Evolutionary conservation across 495 filamentous ascomycete species (phyloP).

Genomic region (Aspergillus haitiensis): DNA sequence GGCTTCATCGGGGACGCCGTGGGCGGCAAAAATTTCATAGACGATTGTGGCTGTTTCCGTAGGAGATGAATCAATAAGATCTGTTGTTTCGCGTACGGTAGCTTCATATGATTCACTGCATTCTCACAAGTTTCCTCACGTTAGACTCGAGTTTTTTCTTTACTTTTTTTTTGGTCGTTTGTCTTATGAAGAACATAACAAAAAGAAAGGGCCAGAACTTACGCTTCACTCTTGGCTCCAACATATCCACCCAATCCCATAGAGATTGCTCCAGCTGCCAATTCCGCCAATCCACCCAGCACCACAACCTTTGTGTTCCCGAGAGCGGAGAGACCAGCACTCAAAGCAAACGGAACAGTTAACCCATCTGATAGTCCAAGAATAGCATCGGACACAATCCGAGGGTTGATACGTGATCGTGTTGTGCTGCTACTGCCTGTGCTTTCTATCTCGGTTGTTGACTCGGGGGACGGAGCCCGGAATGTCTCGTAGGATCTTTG

Average conservation of each 20-base stretch:
- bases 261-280: constrained; percentile 56
- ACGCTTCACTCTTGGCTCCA: constrained; percentile 69
- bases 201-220: constrained; percentile 27
- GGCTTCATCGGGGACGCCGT: constrained; percentile 45
- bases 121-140: constrained; percentile 8
- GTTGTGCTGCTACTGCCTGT: constrained; percentile 32
- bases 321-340: constrained; percentile 54
- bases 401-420: constrained; percentile 46
- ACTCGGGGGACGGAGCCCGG: constrained; percentile 22
- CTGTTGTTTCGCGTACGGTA: constrained; percentile 46
- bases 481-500: constrained; percentile 49
- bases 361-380: constrained; percentile 61
- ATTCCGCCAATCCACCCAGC: constrained; percentile 55
- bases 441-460: constrained; percentile 29
- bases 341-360: constrained; percentile 58
- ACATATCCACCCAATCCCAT: constrained; percentile 62
- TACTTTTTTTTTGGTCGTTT: not conserved
- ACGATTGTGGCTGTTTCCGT: constrained; percentile 45
- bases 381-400: constrained; percentile 59
- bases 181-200: not conserved
- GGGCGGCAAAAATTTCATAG: constrained; percentile 51
- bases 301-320: constrained; percentile 56
- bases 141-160: not conserved
- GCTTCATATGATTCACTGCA: constrained; percentile 50
- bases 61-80: constrained; percentile 41